Base-by-base conservation (phyloP, 306 rosid species). In the Lotus japonicus region DNA sequence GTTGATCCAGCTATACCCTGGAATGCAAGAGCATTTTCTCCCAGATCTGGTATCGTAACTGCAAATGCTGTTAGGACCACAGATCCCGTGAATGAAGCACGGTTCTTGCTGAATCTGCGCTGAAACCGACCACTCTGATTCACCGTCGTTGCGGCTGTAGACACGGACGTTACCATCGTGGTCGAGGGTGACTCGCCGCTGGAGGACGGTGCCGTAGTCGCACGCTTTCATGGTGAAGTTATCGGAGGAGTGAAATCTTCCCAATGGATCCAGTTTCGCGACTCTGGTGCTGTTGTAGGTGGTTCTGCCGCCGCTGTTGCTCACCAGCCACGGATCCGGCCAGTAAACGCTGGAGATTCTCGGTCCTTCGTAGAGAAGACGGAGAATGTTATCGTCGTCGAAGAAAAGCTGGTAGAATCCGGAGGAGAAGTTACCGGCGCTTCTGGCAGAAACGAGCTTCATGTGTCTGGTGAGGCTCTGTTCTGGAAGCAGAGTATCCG, bases 41-140 rank as follows among this genome's bases (percentile, higher is more conserved):
- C 71, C 78, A 2, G 0, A 26, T 5, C 5, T 28, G 1, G 58
- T 26, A 1, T 17, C 17, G 7, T 26, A 1, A 23, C 46, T 51
- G 21, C 77, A 72, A 41, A 4, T 14, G 17, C 77, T 72, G 5
- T 72, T 72, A 0, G 63, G 55, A 26, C 77, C 77, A 52, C 77
- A 72, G 59, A 72, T 72, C 1, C 77, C 77, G 1, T 72, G 77
- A 23, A 51, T 12, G 0, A 6, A 3, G 14, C 70, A 61, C 6
- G 77, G 70, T 2, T 61, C 38, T 11, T 19, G 15, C 0, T 0
- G 10, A 12, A 72, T 21, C 3, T 61, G 55, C 14, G 14, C 70
- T 0, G 70, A 10, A 0, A 50, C 6, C 0, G 7, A 1, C 70
- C 77, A 72, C 2, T 21, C 11, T 0, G 21, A 31, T 13, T 49